A percentile compares a stretch with the other conserved stretches of the same genome.
Conservation (phyloP, 495 filamentous ascomycete species). For the Trichodelitschia bisporula region DNA sequence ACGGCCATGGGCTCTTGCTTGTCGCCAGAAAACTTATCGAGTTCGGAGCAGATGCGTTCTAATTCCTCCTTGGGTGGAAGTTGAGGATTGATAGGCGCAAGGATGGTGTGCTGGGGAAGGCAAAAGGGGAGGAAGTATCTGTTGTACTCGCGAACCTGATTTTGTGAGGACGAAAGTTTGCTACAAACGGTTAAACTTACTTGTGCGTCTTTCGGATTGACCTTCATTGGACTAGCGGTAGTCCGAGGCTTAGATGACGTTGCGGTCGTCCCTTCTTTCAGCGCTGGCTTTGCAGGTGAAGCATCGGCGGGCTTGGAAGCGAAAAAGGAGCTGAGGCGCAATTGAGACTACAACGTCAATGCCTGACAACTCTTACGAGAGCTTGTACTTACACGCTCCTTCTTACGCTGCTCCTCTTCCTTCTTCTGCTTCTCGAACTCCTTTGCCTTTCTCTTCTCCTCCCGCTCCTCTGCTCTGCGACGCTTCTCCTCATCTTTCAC, state of each 20-base stretch:
- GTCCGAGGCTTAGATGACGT: constrained; percentile 1
- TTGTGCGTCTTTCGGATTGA: constrained; percentile 10
- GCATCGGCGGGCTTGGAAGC: constrained; percentile 12
- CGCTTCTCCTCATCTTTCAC: constrained; percentile 17
- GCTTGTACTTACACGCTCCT: constrained; percentile 40
- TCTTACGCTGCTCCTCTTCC: constrained; percentile 25
- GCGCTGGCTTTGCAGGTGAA: constrained; percentile 10
- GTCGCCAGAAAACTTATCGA: no score
- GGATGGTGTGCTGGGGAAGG: constrained; percentile 9
- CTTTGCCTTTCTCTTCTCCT: constrained; percentile 21
- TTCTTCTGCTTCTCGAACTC: constrained; percentile 16
- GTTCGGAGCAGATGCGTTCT: neutral
- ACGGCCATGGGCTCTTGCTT: no score
- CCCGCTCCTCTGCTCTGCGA: constrained; percentile 17
- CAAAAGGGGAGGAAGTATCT: constrained; percentile 57
- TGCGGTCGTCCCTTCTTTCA: neutral
- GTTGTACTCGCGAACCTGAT: constrained; percentile 31
- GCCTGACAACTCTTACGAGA: no score
- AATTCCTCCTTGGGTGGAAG: neutral
- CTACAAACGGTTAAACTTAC: constrained; percentile 7
- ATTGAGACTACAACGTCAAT: constrained; percentile 23
- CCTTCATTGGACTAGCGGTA: constrained; percentile 10
- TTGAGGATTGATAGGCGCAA: constrained; percentile 9
- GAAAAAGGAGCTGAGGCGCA: constrained; percentile 37
- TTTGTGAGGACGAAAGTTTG: constrained; percentile 9